Base-by-base conservation (phyloP, 306 rosid genomes). In the Sphenostylis stenocarpa region DNA sequence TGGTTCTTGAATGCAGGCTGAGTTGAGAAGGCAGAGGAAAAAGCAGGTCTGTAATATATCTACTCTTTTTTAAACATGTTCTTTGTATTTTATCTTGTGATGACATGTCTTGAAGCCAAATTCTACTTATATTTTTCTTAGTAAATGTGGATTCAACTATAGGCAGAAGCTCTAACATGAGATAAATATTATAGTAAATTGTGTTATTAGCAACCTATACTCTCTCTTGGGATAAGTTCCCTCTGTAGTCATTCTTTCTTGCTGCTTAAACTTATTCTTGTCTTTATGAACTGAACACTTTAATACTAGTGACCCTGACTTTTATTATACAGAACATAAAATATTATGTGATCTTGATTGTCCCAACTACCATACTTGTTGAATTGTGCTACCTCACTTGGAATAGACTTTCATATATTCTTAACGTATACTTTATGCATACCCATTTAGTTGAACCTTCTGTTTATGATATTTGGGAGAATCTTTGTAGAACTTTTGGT, bases 1-100 rank as follows among this genome's bases (percentile, higher is more conserved):
- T 56, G 81, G 67, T 39, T 47, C 80, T 31, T 82, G 69, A 76
- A 75, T 89, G 88, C 96, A 94, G 98, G 91, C 82, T 55, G 91
- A 89, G 62, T 82, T 29, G 56, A 61, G 83, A 57, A 85, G 77
- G 83, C 84, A 84, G 85, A 89, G 97, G 79, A 66, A 65, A 43
- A 86, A 86, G 55, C 80, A 74, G 91, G 98, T 91, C 77, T 57
- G 85, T 45, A 23, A 45, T 55, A 33, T 61, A 72, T 53, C 13
- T 72, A 8, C 81, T 70, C 48, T 31, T 15, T 49, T 43, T 53
- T 45, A 29, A 29, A 28, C 13, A 3, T 15, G 5, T 68, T 29
- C 67, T 14, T 51, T 63, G 10, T 20, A 15, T 64, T 83, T 68
- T 24, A 19, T 77, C 29, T 38, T 70, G 38, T 47, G 7, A 55